Conservation (phyloP, 768 basidiomycete genomes). For the Psilocybe sp. region DNA sequence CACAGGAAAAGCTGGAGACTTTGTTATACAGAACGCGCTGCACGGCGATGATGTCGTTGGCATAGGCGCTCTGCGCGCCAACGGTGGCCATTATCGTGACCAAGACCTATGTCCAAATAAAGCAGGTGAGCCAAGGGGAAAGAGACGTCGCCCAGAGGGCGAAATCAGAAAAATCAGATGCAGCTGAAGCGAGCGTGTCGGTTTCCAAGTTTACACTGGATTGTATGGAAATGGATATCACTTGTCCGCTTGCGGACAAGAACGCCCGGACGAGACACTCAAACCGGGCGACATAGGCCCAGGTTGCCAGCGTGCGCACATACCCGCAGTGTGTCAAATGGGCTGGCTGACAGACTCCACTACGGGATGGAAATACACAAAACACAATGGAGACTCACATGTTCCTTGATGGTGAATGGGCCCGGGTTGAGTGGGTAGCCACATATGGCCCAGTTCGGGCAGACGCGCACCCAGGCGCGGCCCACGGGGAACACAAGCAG, state of each 20-base stretch:
- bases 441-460: constrained; percentile 52
- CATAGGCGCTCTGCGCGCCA: constrained; percentile 54
- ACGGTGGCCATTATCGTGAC: constrained; percentile 66
- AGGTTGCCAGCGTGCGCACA: no score
- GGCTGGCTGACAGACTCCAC: not conserved
- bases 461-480: constrained; percentile 58
- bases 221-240: no score
- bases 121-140: constrained; percentile 4
- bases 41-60: constrained; percentile 73
- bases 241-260: no score
- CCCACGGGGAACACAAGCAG: constrained; percentile 70
- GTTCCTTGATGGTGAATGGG: constrained; percentile 73
- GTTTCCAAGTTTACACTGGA: no score
- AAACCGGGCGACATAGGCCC: no score
- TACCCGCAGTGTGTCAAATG: not conserved
- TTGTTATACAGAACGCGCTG: constrained; percentile 70
- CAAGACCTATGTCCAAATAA: constrained; percentile 38
- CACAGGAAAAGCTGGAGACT: constrained; percentile 47
- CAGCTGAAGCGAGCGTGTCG: no score
- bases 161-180: no score
- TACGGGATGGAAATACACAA: not conserved
- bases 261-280: no score
- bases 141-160: not conserved
- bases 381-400: constrained; percentile 26
- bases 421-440: constrained; percentile 71